Conservation (phyloP, 805 yeast species). For the Barnettozyma botsteinii region DNA sequence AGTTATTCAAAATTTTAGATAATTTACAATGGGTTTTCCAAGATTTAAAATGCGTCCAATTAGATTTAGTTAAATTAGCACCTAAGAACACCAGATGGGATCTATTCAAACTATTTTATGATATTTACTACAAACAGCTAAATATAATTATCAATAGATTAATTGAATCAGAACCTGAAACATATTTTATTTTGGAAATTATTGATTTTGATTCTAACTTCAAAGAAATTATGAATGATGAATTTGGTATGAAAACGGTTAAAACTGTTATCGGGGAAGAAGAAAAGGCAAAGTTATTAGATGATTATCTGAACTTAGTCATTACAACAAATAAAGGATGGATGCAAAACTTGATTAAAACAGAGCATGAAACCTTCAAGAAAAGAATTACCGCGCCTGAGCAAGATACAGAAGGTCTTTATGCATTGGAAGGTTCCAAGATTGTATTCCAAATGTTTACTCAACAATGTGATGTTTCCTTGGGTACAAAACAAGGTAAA, state of each 20-base stretch:
- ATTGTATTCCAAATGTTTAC: conserved; percentile 76
- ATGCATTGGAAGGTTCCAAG: conserved; percentile 70
- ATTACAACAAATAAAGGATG: conserved; percentile 77
- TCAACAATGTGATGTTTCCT: conserved; percentile 87
- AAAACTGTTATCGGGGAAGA: conserved; percentile 63
- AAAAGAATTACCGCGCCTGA: conserved; percentile 72
- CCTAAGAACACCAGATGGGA: conserved; percentile 78
- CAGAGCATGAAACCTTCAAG: conserved; percentile 60
- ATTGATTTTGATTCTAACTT: conserved; percentile 73
- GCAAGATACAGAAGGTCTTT: conserved; percentile 54
- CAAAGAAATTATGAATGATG: conserved; percentile 43
- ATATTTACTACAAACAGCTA: conserved; percentile 61
- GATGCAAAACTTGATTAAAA: conserved; percentile 63
- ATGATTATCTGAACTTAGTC: conserved; percentile 71
- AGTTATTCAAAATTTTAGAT: conserved; percentile 51
- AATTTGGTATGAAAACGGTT: conserved; percentile 38
- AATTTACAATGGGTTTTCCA: conserved; percentile 79
- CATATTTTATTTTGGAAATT: conserved; percentile 65
- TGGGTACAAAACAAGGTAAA: conserved; percentile 75
- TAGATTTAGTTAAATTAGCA: conserved; percentile 50
- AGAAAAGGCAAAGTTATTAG: conserved; percentile 64
- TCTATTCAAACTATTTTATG: conserved; percentile 53
- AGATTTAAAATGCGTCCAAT: conserved; percentile 63
- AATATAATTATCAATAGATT: conserved; percentile 59
- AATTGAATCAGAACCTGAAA: conserved; percentile 71